Evolutionary conservation across 164 flowering plant genomes (phyloP), one percentile per base, ranked within the genome.

Genomic region (Kalanchoe fedtschenkoi): DNA sequence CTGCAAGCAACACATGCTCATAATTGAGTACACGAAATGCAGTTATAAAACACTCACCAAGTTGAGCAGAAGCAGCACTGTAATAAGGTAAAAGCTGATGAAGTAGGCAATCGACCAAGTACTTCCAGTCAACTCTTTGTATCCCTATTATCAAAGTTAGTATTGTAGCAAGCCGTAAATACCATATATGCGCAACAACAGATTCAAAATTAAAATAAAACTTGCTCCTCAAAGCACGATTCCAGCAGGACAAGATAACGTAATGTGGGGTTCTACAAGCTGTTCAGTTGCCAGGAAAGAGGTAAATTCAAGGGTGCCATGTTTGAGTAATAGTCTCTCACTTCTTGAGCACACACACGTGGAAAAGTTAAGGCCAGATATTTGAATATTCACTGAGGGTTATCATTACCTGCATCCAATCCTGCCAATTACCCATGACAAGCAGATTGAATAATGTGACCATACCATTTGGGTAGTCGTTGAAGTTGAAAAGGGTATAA

Each of bases 381-480:
- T 24, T 30, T 13, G 15, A 1, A 32, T 24, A 26, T 24, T 51
- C 13, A 11, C 14, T 10, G 32, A 33, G 6, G 33, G 7, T 15
- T n/a, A 53, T 19, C 41, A 39, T 5, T 84, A 92, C 98, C 98
- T 92, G 77, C 99, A 93, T 93, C 97, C 97, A 93, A 1, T 65
- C 66, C 73, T 90, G 95, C 97, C 97, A 88, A 66, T 85, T 85
- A 10, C 83, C 83, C 97, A 90, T 82, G 64, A 90, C 95, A 26
- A 93, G 70, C 81, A 93, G 70, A 73, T 88, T 89, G 82, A 88
- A 93, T 60, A 91, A 90, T 54, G 99, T 90, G 70, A 93, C 95
- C 97, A 93, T 93, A 19, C 96, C 97, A 76, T 84, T 93, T 38
- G 97, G 97, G 72, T 87, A 93, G 76, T 93, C 99, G 70, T 93